These are phyloP conservation scores for Melampsora allii-populina DNA, from an alignment of 1,284 basidiomycete species.

Conservation along the genomic window DNA sequence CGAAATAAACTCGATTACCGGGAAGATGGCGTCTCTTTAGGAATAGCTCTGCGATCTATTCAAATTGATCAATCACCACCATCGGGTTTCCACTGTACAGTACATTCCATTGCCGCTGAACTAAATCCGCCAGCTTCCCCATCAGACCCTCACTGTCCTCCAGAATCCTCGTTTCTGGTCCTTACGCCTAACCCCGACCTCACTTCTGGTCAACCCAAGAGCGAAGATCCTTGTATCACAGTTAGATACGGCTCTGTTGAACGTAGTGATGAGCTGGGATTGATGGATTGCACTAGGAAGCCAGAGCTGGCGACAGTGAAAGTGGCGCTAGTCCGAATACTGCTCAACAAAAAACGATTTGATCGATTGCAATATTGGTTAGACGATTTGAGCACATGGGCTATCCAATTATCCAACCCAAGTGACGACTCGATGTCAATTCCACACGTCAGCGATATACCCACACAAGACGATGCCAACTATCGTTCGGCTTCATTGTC, in stretches of 20 bases:
- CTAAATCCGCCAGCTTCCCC: neutral
- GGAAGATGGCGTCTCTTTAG: neutral
- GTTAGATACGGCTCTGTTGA: neutral
- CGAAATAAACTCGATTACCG: neutral
- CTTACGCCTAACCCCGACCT: neutral
- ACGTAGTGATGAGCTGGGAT: neutral
- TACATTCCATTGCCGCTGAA: neutral
- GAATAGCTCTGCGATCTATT: neutral
- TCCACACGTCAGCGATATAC: neutral
- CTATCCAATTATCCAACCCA: neutral
- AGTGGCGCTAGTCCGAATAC: slow-evolving; percentile 15
- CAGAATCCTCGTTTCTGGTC: neutral
- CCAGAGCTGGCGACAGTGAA: slow-evolving; percentile 8
- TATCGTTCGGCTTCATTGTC: slow-evolving; percentile 3
- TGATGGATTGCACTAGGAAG: neutral
- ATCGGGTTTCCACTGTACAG: neutral
- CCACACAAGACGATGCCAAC: neutral
- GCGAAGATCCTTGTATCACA: neutral
- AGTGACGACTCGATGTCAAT: neutral
- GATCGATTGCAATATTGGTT: slow-evolving; percentile 42
- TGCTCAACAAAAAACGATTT: slow-evolving; percentile 25
- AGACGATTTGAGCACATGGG: slow-evolving; percentile 35
- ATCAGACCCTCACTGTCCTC: neutral
- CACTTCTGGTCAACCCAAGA: neutral
- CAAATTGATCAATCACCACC: neutral